Evolutionary conservation across 495 filamentous ascomycete genomes (phyloP), one percentile per base, ranked within the genome.

Genomic region (Lasiosphaeriaceae sp.): DNA sequence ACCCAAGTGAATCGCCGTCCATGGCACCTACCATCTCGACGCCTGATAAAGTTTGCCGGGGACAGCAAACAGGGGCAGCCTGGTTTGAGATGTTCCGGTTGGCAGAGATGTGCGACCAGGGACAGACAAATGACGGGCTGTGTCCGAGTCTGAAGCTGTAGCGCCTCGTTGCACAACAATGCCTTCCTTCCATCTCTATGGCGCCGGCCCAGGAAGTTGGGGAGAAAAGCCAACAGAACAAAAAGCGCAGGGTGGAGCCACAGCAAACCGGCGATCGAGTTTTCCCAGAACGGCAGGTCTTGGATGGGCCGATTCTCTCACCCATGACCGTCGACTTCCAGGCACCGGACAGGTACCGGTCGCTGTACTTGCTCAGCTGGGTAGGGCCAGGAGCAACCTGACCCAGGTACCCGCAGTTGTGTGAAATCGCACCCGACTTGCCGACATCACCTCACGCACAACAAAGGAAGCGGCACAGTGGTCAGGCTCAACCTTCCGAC

Each of bases 301-400:
- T 43, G 39, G 39, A 43, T 16, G 39, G 39, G 39, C 14, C 39
- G 39, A 43, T 17, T 24, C 12, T 34, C 41, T 21, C 45, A 52
- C 35, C 39, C 55, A 43, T 52, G 26, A 52, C 48, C 41, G 48
- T 34, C 37, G 47, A 58, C 37, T 14, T 24, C 29, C 55, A 58
- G 55, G 55, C 48, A 58, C 55, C 29, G 47, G 7, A 59, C 60
- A 51, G 58, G 52, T 35, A 58, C 55, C 55, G 49, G n/a, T n/a
- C n/a, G n/a, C n/a, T n/a, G n/a, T n/a, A n/a, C 55, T 58, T 48
- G 9, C 26, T 31, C 49, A 52, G 46, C 55, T 49, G 49, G 50
- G 39, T n/a, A 23, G 24, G 22, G 24, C 46, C 46, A n/a, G 48
- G 6, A 34, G 29, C n/a, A 26, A 46, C 37, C 51, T 46, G 26